These are phyloP conservation scores for Solanum neorickii DNA, from an alignment of 257 asterid species.

Conservation along the genomic window DNA sequence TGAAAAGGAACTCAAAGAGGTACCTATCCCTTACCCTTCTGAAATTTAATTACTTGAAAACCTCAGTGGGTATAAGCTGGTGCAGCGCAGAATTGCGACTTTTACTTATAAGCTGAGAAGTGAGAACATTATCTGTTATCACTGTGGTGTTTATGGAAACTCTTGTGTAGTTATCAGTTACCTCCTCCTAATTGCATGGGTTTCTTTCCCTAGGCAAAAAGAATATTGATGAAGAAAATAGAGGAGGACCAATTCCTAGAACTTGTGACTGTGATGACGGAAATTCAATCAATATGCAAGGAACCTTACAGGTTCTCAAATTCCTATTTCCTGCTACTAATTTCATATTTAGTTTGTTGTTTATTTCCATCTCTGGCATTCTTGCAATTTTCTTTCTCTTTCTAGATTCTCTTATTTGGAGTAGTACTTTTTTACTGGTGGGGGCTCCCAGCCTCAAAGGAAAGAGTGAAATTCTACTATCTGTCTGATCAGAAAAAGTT, in stretches of 20 bases:
- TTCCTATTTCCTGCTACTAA: background rate
- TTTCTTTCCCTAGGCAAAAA: constrained; percentile 50
- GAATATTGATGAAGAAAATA: constrained; percentile 58
- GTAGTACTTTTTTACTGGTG: background rate
- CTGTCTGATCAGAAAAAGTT: background rate
- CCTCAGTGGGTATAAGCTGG: too few relatives aligned
- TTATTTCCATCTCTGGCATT: background rate
- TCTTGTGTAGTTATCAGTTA: background rate
- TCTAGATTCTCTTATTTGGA: background rate
- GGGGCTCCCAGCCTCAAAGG: background rate
- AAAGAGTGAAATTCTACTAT: background rate
- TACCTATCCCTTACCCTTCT: constrained; percentile 3
- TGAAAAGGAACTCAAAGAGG: constrained; percentile 84
- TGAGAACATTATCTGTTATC: background rate
- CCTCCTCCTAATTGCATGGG: background rate
- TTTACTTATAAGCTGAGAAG: background rate
- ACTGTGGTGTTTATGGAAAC: background rate
- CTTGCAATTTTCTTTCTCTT: background rate
- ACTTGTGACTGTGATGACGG: constrained; percentile 63
- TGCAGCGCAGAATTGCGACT: too few relatives aligned
- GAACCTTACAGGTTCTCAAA: constrained; percentile 74
- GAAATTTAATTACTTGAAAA: background rate
- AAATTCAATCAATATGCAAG: constrained; percentile 70
- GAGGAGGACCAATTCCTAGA: constrained; percentile 83
- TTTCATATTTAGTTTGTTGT: background rate